Evolutionary conservation across 306 rosid species (phyloP).

Genomic region (Lupinus albus): DNA sequence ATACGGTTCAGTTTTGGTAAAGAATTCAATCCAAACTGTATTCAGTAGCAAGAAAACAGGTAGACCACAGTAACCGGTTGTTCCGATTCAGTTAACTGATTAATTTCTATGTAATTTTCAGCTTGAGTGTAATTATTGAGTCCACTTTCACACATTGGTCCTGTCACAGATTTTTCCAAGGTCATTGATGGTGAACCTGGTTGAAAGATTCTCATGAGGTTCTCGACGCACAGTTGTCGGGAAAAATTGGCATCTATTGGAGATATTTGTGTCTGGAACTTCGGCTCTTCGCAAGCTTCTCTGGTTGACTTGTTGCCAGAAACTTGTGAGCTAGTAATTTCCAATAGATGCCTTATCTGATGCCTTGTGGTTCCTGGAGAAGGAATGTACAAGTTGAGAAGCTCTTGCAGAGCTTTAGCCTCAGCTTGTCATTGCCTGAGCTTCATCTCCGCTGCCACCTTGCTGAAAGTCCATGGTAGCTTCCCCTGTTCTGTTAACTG

Average conservation of each 20-base stretch:
- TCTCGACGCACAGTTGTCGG: not conserved
- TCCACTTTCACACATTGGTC: not conserved
- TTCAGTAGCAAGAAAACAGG: not conserved
- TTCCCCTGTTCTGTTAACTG: not conserved
- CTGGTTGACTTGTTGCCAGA: not conserved
- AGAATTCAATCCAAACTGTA: not conserved
- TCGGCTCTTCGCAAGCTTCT: not conserved
- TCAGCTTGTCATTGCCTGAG: not conserved
- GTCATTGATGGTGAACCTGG: not conserved
- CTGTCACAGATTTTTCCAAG: not conserved
- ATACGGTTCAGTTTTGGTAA: not conserved
- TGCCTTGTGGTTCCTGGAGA: not conserved
- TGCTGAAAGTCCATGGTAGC: not conserved
- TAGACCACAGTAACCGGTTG: not conserved
- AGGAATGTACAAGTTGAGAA: not conserved
- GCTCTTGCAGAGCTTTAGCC: not conserved
- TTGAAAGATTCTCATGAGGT: not conserved
- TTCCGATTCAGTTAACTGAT: too few species aligned
- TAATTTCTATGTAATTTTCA: not conserved
- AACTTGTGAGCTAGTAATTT: not conserved
- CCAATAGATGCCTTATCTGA: not conserved
- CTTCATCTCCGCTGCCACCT: not conserved
- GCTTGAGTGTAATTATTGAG: not conserved
- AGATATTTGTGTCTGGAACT: not conserved
- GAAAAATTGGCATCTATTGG: not conserved